A percentile compares a stretch with the other conserved stretches of the same genome.
Evolutionary conservation across 371 early-diverging fungal species (phyloP).

Genomic region (Saksenaea vasiformis): DNA sequence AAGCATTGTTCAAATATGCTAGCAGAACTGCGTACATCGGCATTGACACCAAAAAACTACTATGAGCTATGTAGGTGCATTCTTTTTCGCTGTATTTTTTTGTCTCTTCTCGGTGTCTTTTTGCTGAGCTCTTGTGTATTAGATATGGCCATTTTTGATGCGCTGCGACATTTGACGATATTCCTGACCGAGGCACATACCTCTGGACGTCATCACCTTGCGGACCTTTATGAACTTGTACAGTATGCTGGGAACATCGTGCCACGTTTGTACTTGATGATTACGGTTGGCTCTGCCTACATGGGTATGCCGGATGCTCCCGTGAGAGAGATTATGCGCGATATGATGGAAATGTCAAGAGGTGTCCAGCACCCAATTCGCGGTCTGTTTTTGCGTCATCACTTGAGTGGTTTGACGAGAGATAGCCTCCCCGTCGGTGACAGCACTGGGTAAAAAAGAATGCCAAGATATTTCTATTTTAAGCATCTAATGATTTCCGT

Average conservation of each 20-base stretch:
- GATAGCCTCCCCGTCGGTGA: conserved; percentile 79
- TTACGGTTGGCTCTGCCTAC: conserved; percentile 94
- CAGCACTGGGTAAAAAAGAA: conserved; percentile 48
- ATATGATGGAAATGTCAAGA: conserved; percentile 97
- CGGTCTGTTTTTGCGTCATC: conserved; percentile 93
- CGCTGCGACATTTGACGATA: conserved; percentile 84
- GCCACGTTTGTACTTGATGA: conserved; percentile 97
- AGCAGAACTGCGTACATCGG: conserved; percentile 90
- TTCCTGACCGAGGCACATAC: conserved; percentile 87
- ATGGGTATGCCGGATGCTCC: conserved; percentile 89
- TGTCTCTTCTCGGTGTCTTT: background rate
- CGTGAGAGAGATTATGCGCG: conserved; percentile 91
- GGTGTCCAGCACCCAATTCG: conserved; percentile 98
- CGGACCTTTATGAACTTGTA: conserved; percentile 95
- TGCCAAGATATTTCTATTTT: background rate
- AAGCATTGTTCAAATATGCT: conserved; percentile 97
- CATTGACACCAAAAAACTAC: conserved; percentile 93
- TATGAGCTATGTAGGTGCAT: conserved; percentile 89
- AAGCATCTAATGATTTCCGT: background rate
- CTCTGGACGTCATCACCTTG: conserved; percentile 84
- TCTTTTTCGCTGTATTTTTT: background rate
- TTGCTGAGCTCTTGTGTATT: conserved; percentile 1
- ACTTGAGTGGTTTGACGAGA: conserved; percentile 89
- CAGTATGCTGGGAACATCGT: conserved; percentile 97
- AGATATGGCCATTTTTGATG: conserved; percentile 97